Evolutionary conservation across 441 rosid genomes (phyloP).

Genomic region (Bruguiera hainesii): DNA sequence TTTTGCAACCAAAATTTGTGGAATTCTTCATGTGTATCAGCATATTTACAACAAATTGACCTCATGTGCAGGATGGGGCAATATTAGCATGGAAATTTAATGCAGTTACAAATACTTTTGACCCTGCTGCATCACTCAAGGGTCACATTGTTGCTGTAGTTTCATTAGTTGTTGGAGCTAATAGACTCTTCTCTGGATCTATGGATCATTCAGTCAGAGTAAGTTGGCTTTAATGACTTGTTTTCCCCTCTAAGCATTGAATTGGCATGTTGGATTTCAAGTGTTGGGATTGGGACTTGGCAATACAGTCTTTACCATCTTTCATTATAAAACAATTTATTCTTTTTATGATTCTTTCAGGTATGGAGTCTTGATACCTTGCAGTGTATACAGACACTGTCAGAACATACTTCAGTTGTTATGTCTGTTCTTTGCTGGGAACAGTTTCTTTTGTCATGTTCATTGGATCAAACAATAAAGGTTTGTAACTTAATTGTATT

Average conservation of each 20-base stretch:
- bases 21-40: not conserved
- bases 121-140: slow-evolving; percentile 71
- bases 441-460: slow-evolving; percentile 94
- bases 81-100: slow-evolving; percentile 93
- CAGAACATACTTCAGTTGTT: slow-evolving; percentile 77
- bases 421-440: slow-evolving; percentile 99
- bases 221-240: slow-evolving; percentile 14
- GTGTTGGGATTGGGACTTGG: slow-evolving; percentile 2
- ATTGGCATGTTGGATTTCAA: slow-evolving; percentile 1
- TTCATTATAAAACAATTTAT: not conserved
- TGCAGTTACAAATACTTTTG: slow-evolving; percentile 59
- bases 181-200: slow-evolving; percentile 91
- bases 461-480: slow-evolving; percentile 92
- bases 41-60: not conserved
- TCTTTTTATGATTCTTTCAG: slow-evolving; percentile 31
- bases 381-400: slow-evolving; percentile 87
- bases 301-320: not conserved
- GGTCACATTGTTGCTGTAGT: slow-evolving; percentile 78
- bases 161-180: slow-evolving; percentile 90
- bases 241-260: not conserved
- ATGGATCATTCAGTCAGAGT: slow-evolving; percentile 90
- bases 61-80: slow-evolving; percentile 68
- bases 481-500: slow-evolving; percentile 28
- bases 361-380: slow-evolving; percentile 92
- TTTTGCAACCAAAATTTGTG: not conserved